Percentiles rank a stretch among this genome's conserved stretches.
Evolutionary conservation across 495 filamentous ascomycete genomes (phyloP).

Genomic region (Penicillium ochrochloron): DNA sequence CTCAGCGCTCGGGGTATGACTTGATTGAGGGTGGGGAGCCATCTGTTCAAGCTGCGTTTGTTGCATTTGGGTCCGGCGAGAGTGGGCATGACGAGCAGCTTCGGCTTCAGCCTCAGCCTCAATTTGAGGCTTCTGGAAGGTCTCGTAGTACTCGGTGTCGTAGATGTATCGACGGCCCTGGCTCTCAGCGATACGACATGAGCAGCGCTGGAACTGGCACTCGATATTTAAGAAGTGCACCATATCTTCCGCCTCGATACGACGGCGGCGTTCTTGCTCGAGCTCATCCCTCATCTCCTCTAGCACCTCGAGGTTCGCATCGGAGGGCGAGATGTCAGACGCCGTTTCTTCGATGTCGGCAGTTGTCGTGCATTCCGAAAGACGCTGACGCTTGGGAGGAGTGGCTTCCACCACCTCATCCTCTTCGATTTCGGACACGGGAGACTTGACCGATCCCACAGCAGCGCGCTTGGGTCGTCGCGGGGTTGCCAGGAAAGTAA

Average conservation of each 20-base stretch:
- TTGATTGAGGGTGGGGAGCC: slow-evolving; percentile 15
- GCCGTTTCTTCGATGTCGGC: slow-evolving; percentile 51
- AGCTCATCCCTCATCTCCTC: slow-evolving; percentile 66
- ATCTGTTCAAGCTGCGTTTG: neutral
- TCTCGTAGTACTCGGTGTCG: slow-evolving; percentile 41
- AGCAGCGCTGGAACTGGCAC: slow-evolving; percentile 74
- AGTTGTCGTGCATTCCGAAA: slow-evolving; percentile 50
- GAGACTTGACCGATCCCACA: slow-evolving; percentile 59
- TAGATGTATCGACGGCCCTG: slow-evolving; percentile 56
- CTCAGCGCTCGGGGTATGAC: slow-evolving; percentile 26
- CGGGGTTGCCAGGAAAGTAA: slow-evolving; percentile 38
- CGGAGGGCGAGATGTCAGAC: slow-evolving; percentile 29
- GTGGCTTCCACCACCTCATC: slow-evolving; percentile 54
- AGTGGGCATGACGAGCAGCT: slow-evolving; percentile 10
- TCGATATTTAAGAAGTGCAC: slow-evolving; percentile 83
- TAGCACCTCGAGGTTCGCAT: slow-evolving; percentile 52
- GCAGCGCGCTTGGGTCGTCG: slow-evolving; percentile 59
- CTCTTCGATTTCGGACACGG: slow-evolving; percentile 51
- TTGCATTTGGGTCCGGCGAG: neutral
- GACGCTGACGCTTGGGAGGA: slow-evolving; percentile 66
- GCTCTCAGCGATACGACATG: slow-evolving; percentile 61
- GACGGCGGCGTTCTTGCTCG: slow-evolving; percentile 65
- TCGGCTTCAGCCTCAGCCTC: slow-evolving; percentile 27
- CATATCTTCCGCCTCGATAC: slow-evolving; percentile 70
- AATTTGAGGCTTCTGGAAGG: slow-evolving; percentile 31